Evolutionary conservation across 2,329 filamentous ascomycete species (phyloP).

Genomic region (Phoma herbarum): DNA sequence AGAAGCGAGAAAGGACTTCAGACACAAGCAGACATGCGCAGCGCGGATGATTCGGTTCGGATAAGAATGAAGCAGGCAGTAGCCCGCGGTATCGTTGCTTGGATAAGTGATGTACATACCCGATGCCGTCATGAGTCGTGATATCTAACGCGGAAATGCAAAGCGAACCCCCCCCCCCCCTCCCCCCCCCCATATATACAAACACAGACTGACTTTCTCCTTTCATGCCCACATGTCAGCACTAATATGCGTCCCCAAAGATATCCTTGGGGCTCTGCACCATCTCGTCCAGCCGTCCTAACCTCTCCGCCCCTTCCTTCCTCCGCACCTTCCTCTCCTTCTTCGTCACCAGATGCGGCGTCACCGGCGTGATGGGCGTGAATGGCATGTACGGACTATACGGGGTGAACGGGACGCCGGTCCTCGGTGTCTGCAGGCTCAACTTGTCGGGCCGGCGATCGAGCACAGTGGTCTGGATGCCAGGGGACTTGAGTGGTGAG

Average conservation of each 20-base stretch:
- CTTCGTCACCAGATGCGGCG: slow-evolving; percentile 75
- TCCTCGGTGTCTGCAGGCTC: slow-evolving; percentile 58
- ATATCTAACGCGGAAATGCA: not conserved
- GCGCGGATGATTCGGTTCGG: too few relatives aligned
- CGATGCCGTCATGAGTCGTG: not conserved
- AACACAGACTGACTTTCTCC: not conserved
- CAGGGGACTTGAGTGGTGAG: slow-evolving; percentile 32
- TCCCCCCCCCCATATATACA: not conserved
- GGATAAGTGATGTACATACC: not conserved
- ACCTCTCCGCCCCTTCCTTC: slow-evolving; percentile 68
- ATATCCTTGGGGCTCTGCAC: slow-evolving; percentile 51
- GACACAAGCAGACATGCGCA: too few relatives aligned
- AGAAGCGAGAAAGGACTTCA: too few relatives aligned
- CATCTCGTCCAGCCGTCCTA: slow-evolving; percentile 55
- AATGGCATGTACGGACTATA: slow-evolving; percentile 84
- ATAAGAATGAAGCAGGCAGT: not conserved
- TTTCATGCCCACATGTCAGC: too few relatives aligned
- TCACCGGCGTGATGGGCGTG: slow-evolving; percentile 77
- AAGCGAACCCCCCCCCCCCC: too few relatives aligned
- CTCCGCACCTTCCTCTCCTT: slow-evolving; percentile 75
- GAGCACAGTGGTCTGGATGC: slow-evolving; percentile 56
- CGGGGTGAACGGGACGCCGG: slow-evolving; percentile 71
- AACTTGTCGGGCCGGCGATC: slow-evolving; percentile 49
- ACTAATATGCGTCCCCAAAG: slow-evolving; percentile 49
- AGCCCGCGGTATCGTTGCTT: not conserved